Percentiles rank a stretch among this genome's conserved stretches.
Evolutionary conservation across 306 rosid species (phyloP).

Genomic region (Lathyrus tuberosus): DNA sequence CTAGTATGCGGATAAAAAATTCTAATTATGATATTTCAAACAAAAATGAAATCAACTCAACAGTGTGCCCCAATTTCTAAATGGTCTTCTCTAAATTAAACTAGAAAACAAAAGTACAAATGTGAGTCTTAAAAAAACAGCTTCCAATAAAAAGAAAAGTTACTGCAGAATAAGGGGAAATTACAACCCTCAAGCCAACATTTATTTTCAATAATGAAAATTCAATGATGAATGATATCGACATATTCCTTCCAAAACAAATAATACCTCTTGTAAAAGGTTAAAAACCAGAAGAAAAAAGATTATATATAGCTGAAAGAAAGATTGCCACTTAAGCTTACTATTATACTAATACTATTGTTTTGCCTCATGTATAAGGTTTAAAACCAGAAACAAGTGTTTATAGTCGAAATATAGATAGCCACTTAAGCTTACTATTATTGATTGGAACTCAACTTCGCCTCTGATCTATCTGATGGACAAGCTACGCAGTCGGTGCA

Average conservation of each 20-base stretch:
- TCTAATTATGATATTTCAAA: too few relatives aligned
- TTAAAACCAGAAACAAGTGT: constrained; percentile 13
- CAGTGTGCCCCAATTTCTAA: not conserved
- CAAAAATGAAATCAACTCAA: not conserved
- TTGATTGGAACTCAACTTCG: constrained; percentile 48
- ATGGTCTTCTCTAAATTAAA: not conserved
- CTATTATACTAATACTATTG: not conserved
- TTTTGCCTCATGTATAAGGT: constrained; percentile 32
- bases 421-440: constrained; percentile 33
- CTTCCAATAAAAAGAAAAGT: not conserved
- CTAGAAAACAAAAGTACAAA: not conserved
- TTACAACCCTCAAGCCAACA: constrained; percentile 10
- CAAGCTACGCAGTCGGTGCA: constrained; percentile 51
- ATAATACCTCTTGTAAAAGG: constrained; percentile 23
- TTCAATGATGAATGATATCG: constrained; percentile 12
- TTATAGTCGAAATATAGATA: not conserved
- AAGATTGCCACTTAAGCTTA: not conserved
- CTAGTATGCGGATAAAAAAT: too few relatives aligned
- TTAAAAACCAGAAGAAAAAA: constrained; percentile 10
- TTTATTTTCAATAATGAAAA: constrained; percentile 29
- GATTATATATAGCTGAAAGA: not conserved
- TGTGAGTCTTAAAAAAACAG: constrained; percentile 7
- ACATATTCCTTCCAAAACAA: constrained; percentile 28
- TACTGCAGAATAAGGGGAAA: constrained; percentile 16
- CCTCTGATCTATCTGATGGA: constrained; percentile 44